Evolutionary conservation across 164 flowering plant genomes (phyloP).

Genomic region (Magnolia sinica): DNA sequence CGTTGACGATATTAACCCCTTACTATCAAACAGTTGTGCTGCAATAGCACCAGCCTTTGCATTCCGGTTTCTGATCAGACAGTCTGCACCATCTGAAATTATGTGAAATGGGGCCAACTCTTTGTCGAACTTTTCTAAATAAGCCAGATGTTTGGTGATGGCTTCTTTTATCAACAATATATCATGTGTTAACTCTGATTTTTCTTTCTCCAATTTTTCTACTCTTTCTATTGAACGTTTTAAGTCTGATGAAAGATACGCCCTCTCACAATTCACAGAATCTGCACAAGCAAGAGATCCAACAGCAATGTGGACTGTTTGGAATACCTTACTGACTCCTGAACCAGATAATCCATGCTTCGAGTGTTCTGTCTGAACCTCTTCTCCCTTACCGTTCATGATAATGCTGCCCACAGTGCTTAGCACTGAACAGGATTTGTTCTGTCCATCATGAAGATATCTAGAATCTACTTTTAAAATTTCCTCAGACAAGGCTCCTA

Average conservation of each 20-base stretch:
- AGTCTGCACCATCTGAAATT: background rate
- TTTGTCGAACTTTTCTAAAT: background rate
- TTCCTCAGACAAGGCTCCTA: conserved; percentile 18
- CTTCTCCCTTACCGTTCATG: conserved; percentile 10
- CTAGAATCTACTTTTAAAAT: conserved; percentile 8
- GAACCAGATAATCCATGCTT: conserved; percentile 5
- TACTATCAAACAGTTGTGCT: background rate
- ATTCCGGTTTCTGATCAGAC: background rate
- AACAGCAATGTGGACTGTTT: background rate
- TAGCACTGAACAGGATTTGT: background rate
- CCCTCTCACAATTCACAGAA: background rate
- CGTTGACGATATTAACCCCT: conserved; percentile 3
- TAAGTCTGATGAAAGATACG: background rate
- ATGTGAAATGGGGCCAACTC: background rate
- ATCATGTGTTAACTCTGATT: conserved; percentile 18
- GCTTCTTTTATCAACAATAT: background rate
- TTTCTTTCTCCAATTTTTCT: conserved; percentile 23
- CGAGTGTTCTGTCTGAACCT: conserved; percentile 7
- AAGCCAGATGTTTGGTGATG: background rate
- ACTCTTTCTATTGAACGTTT: background rate
- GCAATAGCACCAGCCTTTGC: background rate
- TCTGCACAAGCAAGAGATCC: background rate
- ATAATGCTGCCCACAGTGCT: conserved; percentile 6
- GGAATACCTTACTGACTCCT: background rate
- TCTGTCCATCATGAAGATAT: conserved; percentile 5